These are phyloP conservation scores for Guadua angustifolia DNA, from an alignment of 176 grass and related monocot species.

Conservation along the genomic window DNA sequence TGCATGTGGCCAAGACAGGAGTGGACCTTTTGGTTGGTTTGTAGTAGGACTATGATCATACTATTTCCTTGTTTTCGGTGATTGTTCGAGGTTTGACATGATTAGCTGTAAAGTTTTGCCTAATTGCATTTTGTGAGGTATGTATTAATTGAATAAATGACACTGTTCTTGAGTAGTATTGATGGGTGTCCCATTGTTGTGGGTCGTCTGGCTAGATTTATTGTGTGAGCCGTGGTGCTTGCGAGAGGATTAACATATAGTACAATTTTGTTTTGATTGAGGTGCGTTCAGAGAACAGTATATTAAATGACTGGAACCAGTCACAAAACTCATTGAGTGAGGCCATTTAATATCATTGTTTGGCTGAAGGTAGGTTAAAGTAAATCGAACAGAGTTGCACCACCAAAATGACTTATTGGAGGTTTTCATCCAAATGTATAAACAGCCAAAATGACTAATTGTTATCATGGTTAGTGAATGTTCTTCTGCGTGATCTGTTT, in stretches of 20 bases:
- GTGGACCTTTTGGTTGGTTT: not conserved
- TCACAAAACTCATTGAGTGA: not conserved
- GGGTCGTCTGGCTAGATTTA: not conserved
- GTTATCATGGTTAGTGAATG: conserved; percentile 7
- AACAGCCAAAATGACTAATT: conserved; percentile 11
- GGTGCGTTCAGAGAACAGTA: not conserved
- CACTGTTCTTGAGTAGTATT: conserved; percentile 16
- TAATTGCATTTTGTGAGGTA: not conserved
- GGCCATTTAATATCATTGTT: not conserved
- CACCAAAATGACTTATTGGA: conserved; percentile 11
- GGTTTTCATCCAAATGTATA: not conserved
- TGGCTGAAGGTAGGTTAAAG: not conserved
- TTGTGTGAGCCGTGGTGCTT: conserved; percentile 3
- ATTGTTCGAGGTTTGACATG: not conserved
- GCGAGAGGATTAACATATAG: not conserved
- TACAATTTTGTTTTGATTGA: not conserved
- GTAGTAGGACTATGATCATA: not conserved
- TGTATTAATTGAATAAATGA: not conserved
- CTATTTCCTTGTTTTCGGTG: conserved; percentile 2
- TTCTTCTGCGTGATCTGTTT: conserved; percentile 9
- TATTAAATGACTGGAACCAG: too few species aligned
- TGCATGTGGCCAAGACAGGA: not conserved
- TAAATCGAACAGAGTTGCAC: conserved; percentile 26
- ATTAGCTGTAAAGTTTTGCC: not conserved
- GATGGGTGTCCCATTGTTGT: not conserved